phyloP scores from a whole-genome alignment of 2,329 filamentous ascomycete species.

The Didymella pinodella region DNA sequence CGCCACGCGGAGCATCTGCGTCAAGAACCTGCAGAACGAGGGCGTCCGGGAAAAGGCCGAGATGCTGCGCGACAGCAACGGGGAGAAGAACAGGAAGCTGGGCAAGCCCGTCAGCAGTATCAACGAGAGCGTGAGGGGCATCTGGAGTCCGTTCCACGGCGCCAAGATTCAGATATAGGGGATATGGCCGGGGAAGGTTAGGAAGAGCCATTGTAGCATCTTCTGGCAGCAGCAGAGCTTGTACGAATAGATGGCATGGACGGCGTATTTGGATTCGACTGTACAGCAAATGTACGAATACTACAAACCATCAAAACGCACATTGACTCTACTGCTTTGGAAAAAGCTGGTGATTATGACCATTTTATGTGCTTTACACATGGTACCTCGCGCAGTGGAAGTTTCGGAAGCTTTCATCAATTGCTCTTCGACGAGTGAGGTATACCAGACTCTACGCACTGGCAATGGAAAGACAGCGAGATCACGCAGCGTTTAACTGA shows the following conservation, averaged over 20 bases:
- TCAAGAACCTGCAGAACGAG: constrained; percentile 81
- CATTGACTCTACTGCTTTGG: background rate
- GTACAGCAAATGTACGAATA: constrained; percentile 36
- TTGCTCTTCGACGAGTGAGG: background rate
- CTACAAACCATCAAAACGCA: constrained; percentile 20
- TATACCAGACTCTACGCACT: background rate
- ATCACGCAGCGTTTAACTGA: background rate
- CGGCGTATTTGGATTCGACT: constrained; percentile 30
- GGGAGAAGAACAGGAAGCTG: constrained; percentile 72
- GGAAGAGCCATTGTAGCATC: constrained; percentile 17
- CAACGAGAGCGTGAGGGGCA: constrained; percentile 70
- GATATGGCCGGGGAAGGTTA: background rate
- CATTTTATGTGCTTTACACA: no score
- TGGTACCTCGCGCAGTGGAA: background rate
- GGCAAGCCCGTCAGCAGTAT: constrained; percentile 67
- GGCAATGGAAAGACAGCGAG: background rate
- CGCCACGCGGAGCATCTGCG: constrained; percentile 82
- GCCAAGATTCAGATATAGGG: constrained; percentile 51
- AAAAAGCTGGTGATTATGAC: background rate
- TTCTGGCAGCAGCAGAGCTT: constrained; percentile 2
- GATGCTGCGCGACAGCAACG: constrained; percentile 75
- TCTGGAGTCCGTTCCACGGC: constrained; percentile 71
- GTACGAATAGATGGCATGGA: constrained; percentile 28
- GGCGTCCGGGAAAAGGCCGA: constrained; percentile 83
- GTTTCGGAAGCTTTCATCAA: background rate